Evolutionary conservation across 2,329 filamentous ascomycete genomes (phyloP), one percentile per base, ranked within the genome.

Genomic region (Aphanoascus verrucosus): DNA sequence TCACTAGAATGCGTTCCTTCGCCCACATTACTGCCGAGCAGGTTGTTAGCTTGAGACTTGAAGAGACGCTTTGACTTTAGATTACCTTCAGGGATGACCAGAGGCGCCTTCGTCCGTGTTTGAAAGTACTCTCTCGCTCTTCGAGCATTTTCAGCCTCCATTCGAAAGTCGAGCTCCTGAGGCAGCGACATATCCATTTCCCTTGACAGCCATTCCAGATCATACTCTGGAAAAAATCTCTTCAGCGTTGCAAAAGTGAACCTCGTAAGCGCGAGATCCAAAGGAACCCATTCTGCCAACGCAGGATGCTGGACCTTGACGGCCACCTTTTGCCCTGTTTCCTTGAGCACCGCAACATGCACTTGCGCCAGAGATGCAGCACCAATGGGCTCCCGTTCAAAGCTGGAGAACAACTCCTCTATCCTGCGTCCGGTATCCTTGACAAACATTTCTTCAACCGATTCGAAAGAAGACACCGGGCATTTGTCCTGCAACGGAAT

Each of bases 251-350:
- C 82, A 69, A 98, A 98, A 0, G 90, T 94, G 63, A 93, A 94
- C 37, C 80, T 76, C 4, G 93, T 98, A 57, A 98, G 75, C 1
- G 84, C 82, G 59, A 97, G 77, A 67, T 98, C 93, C 9, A 98
- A 76, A 23, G 83, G 86, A 14, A 88, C 85, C 88, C 89, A 98
- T 69, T 94, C 85, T 57, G 89, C 86, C 53, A 98, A 73, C 3
- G 81, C 79, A 1, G 93, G 93, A 70, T 98, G 93, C 67, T 98
- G 93, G 9, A 98, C 85, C 70, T 98, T 98, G 63, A 98, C 93
- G 0, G 93, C 93, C 8, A 98, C 93, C 63, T 83, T 84, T 67
- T 89, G 85, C 5, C 88, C 88, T 0, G 82, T 88, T 57, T 85
- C 87, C 62, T 84, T 88, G 51, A 96, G 74, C 0, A 82, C 88